phyloP scores from a whole-genome alignment of 306 rosid species.

The Medicago ruthenica region DNA sequence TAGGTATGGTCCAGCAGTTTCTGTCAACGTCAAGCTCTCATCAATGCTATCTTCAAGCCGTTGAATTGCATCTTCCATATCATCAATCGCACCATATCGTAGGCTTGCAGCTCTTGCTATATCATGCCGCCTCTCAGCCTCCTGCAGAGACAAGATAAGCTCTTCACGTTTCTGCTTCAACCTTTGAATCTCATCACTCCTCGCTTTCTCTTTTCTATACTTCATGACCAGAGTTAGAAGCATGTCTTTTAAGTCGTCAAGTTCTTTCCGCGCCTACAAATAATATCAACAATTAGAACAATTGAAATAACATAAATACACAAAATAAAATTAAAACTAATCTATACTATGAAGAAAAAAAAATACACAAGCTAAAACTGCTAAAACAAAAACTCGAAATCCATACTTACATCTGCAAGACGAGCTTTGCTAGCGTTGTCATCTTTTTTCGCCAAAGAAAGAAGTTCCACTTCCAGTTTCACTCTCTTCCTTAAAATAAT shows the following conservation, averaged over 20 bases:
- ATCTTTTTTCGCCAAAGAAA: constrained; percentile 74
- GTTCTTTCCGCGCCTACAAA: constrained; percentile 67
- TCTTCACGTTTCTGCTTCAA: constrained; percentile 81
- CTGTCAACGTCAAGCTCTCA: constrained; percentile 77
- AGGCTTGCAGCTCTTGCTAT: constrained; percentile 83
- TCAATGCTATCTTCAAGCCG: constrained; percentile 64
- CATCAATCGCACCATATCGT: constrained; percentile 88
- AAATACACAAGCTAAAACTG: no score
- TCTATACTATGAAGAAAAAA: no score
- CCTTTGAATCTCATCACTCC: constrained; percentile 73
- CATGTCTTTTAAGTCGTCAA: constrained; percentile 83
- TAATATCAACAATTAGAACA: neutral
- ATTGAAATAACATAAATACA: neutral
- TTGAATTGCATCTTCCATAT: constrained; percentile 73
- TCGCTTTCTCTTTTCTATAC: constrained; percentile 83
- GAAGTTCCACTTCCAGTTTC: constrained; percentile 84
- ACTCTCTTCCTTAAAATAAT: constrained; percentile 74
- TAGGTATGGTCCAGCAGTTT: constrained; percentile 83
- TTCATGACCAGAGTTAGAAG: constrained; percentile 87
- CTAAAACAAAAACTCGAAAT: neutral
- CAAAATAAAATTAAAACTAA: neutral
- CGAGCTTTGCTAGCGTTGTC: constrained; percentile 94
- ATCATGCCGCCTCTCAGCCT: constrained; percentile 86
- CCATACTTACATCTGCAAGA: constrained; percentile 63
- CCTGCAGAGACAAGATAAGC: constrained; percentile 71